Conservation (phyloP, 2,329 filamentous ascomycete genomes). For the Penicillium brasilianum region DNA sequence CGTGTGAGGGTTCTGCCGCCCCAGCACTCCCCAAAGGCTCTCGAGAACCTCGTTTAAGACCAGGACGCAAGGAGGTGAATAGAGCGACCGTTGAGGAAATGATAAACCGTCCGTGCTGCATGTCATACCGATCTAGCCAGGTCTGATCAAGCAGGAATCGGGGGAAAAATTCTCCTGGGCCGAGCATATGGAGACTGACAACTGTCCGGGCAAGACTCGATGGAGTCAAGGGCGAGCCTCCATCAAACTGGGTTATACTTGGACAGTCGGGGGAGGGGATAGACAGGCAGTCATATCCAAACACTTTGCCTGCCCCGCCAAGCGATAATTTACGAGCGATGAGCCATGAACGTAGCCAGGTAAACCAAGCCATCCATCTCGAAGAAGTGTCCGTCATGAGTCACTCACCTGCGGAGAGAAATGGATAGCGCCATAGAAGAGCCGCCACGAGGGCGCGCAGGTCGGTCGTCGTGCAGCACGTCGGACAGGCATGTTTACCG, state of each 20-base stretch:
- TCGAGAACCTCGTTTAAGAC: slow-evolving; percentile 1
- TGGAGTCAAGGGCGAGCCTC: not conserved
- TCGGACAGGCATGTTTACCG: not conserved
- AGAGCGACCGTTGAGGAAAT: slow-evolving; percentile 16
- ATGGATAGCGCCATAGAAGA: slow-evolving; percentile 21
- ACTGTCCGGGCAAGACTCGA: too few species aligned
- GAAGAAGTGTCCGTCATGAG: not conserved
- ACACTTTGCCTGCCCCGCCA: not conserved
- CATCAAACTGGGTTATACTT: not conserved
- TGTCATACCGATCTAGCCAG: slow-evolving; percentile 28
- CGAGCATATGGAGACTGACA: not conserved
- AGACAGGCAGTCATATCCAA: not conserved
- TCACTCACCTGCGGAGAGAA: slow-evolving; percentile 18
- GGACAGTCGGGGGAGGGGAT: not conserved
- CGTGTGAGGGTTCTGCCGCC: slow-evolving; percentile 22
- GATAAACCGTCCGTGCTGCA: slow-evolving; percentile 29
- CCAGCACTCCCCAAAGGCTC: not conserved
- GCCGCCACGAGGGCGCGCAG: slow-evolving; percentile 26
- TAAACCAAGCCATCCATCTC: too few species aligned
- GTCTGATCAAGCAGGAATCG: slow-evolving; percentile 6
- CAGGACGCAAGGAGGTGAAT: slow-evolving; percentile 29
- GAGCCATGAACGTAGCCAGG: not conserved
- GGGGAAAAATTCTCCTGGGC: not conserved
- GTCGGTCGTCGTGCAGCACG: slow-evolving; percentile 3
- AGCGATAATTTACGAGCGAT: not conserved